These are phyloP conservation scores for Hirschioporus abietinus DNA, from an alignment of 768 basidiomycete species.

Conservation along the genomic window DNA sequence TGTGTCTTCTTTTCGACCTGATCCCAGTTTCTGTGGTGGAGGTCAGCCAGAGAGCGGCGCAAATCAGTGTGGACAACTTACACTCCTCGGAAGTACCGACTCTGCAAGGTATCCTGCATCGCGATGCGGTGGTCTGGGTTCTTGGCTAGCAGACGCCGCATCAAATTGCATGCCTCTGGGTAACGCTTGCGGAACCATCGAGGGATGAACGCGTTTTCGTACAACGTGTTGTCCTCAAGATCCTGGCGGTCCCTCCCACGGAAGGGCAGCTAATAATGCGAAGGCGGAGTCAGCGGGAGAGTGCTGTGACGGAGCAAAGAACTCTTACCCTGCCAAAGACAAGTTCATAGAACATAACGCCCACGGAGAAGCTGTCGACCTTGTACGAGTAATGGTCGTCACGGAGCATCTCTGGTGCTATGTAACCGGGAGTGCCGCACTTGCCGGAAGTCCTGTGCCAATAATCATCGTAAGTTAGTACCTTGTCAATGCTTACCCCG, in stretches of 20 bases:
- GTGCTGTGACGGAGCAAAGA: neutral
- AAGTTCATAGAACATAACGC: conserved; percentile 31
- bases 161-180: neutral
- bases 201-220: neutral
- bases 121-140: neutral
- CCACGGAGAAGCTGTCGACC: conserved; percentile 43
- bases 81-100: neutral
- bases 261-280: neutral
- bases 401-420: conserved; percentile 41
- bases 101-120: neutral
- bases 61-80: neutral
- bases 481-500: neutral
- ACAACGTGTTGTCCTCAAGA: neutral
- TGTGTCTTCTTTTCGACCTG: neutral
- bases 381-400: conserved; percentile 38
- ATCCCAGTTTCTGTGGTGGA: neutral
- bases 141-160: neutral
- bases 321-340: conserved; percentile 17
- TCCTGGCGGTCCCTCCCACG: neutral
- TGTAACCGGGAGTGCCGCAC: conserved; percentile 41
- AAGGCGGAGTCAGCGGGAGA: neutral
- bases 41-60: neutral
- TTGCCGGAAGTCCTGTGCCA: neutral
- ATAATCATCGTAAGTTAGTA: neutral
- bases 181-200: neutral